Evolutionary conservation across 23 red algal species (phyloP).

Genomic region (Agarophyton chilense): DNA sequence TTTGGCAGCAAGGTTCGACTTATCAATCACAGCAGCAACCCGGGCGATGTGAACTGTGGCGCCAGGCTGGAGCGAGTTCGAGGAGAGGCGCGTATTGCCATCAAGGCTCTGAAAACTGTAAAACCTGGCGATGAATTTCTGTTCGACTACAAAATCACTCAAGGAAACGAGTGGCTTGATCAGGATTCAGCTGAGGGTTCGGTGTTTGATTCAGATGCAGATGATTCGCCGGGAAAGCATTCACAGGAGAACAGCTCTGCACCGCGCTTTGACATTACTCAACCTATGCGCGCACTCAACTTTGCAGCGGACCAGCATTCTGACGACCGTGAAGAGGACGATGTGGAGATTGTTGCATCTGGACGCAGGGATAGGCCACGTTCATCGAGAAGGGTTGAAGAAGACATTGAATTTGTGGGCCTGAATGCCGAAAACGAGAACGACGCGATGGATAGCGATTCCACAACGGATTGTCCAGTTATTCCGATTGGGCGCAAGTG

Average conservation of each 20-base stretch:
- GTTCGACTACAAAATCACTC: conserved; percentile 55
- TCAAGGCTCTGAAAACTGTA: conserved; percentile 35
- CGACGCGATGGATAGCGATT: not conserved
- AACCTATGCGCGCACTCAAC: not conserved
- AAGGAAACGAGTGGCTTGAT: conserved; percentile 58
- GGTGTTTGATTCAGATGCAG: not conserved
- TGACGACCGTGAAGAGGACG: not conserved
- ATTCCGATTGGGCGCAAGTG: not conserved
- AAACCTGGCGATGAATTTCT: conserved; percentile 64
- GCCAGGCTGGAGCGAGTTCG: conserved; percentile 57
- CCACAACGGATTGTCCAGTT: conserved; percentile 25
- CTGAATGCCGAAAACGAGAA: not conserved
- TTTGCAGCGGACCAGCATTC: not conserved
- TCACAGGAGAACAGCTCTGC: not conserved
- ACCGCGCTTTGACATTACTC: not conserved
- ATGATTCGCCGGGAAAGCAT: conserved; percentile 30
- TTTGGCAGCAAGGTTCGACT: conserved; percentile 65
- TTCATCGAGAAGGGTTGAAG: not conserved
- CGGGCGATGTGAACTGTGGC: conserved; percentile 5
- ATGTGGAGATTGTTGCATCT: not conserved
- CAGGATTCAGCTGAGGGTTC: conserved; percentile 12
- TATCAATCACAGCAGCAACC: conserved; percentile 37
- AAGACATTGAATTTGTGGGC: not conserved
- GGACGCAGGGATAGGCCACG: not conserved
- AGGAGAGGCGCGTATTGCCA: conserved; percentile 33